Evolutionary conservation across 139 green algal species (phyloP).

Genomic region (Auxenochlorella pyrenoidosa): DNA sequence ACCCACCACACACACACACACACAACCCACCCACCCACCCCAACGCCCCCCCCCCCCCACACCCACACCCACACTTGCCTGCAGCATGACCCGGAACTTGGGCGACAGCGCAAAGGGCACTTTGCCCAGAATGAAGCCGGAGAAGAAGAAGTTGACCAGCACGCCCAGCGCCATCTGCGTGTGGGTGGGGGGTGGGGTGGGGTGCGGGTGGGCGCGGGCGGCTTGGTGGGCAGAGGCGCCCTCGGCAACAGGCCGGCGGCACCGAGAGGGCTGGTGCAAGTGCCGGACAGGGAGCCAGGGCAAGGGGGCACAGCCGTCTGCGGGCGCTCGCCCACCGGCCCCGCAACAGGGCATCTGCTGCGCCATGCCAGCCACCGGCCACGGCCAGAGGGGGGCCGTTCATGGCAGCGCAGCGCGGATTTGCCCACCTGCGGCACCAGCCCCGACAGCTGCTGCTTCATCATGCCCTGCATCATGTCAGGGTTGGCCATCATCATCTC

Average conservation of each 20-base stretch:
- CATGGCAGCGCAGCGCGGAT: too few species aligned
- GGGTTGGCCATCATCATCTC: constrained; percentile 91
- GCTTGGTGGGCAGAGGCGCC: too few species aligned
- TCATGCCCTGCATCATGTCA: constrained; percentile 90
- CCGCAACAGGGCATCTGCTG: too few species aligned
- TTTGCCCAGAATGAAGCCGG: constrained; percentile 89
- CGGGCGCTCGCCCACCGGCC: too few species aligned
- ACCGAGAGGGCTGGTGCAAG: too few species aligned
- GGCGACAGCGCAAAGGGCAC: constrained; percentile 88
- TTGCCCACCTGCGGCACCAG: constrained; percentile 77
- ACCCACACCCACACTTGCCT: constrained; percentile 43
- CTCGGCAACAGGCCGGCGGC: too few species aligned
- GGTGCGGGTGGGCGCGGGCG: background rate
- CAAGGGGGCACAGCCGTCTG: too few species aligned
- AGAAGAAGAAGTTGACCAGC: constrained; percentile 86
- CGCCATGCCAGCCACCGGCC: too few species aligned
- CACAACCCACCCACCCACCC: background rate
- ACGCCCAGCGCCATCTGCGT: constrained; percentile 83
- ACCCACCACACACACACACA: constrained; percentile 17
- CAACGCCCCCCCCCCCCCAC: background rate
- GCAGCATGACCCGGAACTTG: constrained; percentile 90
- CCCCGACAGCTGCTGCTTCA: constrained; percentile 88
- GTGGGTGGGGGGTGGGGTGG: too few species aligned
- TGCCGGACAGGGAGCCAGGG: too few species aligned
- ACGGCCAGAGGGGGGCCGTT: too few species aligned